Percentiles rank a stretch among this genome's conserved stretches.
These are phyloP conservation scores for Epichloe sibirici DNA, from an alignment of 2,329 filamentous ascomycete genomes.

Conservation along the genomic window DNA sequence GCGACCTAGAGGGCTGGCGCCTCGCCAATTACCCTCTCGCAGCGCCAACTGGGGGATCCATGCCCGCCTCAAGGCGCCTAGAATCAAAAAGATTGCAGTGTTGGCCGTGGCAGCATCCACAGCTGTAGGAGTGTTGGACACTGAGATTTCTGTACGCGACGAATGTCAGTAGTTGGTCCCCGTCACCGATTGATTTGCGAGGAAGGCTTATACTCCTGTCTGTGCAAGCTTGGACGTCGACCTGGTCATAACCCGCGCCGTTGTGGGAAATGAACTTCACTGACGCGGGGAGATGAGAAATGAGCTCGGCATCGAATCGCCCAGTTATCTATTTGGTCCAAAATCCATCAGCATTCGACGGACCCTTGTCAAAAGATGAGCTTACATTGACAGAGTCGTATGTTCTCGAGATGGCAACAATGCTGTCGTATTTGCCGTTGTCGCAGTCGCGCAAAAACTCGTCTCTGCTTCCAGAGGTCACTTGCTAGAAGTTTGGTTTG, in stretches of 20 bases:
- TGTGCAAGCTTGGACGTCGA: constrained; percentile 52
- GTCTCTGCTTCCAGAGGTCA: constrained; percentile 8
- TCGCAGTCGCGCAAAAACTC: constrained; percentile 34
- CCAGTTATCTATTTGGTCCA: constrained; percentile 37
- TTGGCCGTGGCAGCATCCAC: constrained; percentile 63
- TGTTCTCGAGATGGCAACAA: constrained; percentile 48
- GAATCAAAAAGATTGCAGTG: constrained; percentile 55
- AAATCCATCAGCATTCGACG: not conserved
- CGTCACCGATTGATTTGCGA: too few relatives aligned
- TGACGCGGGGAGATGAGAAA: constrained; percentile 29
- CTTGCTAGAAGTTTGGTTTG: constrained; percentile 4
- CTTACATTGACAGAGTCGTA: constrained; percentile 17
- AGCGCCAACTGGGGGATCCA: constrained; percentile 47
- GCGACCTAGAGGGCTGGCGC: constrained; percentile 41
- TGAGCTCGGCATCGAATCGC: constrained; percentile 47
- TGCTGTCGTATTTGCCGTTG: constrained; percentile 42
- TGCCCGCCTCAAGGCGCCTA: constrained; percentile 55
- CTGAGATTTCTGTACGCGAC: constrained; percentile 28
- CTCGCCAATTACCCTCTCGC: constrained; percentile 44
- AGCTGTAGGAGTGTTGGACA: constrained; percentile 56
- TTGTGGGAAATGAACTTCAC: constrained; percentile 32
- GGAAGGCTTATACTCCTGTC: constrained; percentile 4
- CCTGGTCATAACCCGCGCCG: constrained; percentile 53
- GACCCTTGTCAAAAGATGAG: not conserved
- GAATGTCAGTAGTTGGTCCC: not conserved